Base-by-base conservation (phyloP, 495 filamentous ascomycete species). In the Xylaria bambusicola region DNA sequence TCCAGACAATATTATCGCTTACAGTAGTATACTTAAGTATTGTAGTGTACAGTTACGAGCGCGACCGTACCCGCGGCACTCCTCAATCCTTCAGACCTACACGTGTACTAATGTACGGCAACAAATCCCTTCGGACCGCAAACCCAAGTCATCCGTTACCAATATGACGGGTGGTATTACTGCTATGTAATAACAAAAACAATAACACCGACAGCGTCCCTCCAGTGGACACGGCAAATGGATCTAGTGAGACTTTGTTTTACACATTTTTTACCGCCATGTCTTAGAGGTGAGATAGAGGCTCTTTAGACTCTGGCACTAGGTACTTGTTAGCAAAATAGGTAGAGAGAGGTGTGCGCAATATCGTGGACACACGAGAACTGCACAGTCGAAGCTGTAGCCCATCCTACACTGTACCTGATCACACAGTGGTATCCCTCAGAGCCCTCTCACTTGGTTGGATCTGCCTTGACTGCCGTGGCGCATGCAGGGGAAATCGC, bases 401-500 rank as follows among this genome's bases (percentile, higher is more conserved):
- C 20, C 35, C 24, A 52, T 40, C 35, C 21, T 15, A 17, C 35
- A 8, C 50, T 7, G 15, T 44, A 44, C 18, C 41, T 44, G 41
- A 21, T 10, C 17, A 20, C 5, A 6, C 17, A 18, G 6, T 18
- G 2, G 5, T 44, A 5, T 20, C 4, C 41, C 6, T 26, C 20
- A 17, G 49, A 24, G 21, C 35, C 21, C 20, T 27, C 33, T 29
- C n/a, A n/a, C n/a, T n/a, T 23, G 5, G n/a, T n/a, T 27, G 21
- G 42, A 48, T 58, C 33, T 44, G 46, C 46, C 23, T 49, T 17
- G 21, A 47, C 21, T 41, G 35, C 42, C 35, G 36, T 41, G 45
- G 46, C 56, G 48, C 47, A 48, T 58, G 56, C 56, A 58, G 35
- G 44, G 46, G 24, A 58, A 20, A 58, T 23, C 40, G 46, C 42